A percentile compares a stretch with the other conserved stretches of the same genome.
Conservation (phyloP, 495 filamentous ascomycete genomes). For the Talaromyces ruber region DNA sequence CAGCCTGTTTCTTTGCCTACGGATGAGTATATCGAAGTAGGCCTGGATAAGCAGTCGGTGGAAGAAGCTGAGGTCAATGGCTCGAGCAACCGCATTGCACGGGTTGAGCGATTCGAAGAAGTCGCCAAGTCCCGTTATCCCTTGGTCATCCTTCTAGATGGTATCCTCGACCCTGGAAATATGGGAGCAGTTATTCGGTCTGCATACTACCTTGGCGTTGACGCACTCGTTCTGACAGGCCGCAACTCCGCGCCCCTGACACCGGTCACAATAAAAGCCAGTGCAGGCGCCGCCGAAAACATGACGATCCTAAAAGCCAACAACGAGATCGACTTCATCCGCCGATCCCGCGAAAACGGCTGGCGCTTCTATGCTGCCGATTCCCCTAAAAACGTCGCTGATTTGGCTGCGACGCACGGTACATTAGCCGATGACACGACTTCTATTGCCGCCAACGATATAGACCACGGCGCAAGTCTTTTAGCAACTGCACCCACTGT, state of each 20-base stretch:
- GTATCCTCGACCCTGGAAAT: slow-evolving; percentile 84
- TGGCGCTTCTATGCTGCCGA: slow-evolving; percentile 82
- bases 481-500: slow-evolving; percentile 56
- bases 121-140: slow-evolving; percentile 45
- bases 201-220: slow-evolving; percentile 76
- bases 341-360: slow-evolving; percentile 54
- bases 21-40: slow-evolving; percentile 43
- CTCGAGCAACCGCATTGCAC: slow-evolving; percentile 15
- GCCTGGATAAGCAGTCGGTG: slow-evolving; percentile 55
- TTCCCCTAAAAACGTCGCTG: slow-evolving; percentile 30
- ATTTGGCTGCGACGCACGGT: neutral
- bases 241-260: slow-evolving; percentile 63
- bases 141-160: slow-evolving; percentile 71
- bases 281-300: slow-evolving; percentile 75
- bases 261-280: slow-evolving; percentile 73
- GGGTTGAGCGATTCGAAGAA: neutral
- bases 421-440: neutral
- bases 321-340: slow-evolving; percentile 60
- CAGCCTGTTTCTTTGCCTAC: slow-evolving; percentile 30
- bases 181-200: slow-evolving; percentile 81
- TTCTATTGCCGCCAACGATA: neutral
- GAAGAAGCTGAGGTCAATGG: slow-evolving; percentile 71
- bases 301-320: slow-evolving; percentile 59
- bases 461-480: slow-evolving; percentile 21
- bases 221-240: slow-evolving; percentile 61